phyloP scores from a whole-genome alignment of 345 rosid species.

The Atalantia buxifolia region DNA sequence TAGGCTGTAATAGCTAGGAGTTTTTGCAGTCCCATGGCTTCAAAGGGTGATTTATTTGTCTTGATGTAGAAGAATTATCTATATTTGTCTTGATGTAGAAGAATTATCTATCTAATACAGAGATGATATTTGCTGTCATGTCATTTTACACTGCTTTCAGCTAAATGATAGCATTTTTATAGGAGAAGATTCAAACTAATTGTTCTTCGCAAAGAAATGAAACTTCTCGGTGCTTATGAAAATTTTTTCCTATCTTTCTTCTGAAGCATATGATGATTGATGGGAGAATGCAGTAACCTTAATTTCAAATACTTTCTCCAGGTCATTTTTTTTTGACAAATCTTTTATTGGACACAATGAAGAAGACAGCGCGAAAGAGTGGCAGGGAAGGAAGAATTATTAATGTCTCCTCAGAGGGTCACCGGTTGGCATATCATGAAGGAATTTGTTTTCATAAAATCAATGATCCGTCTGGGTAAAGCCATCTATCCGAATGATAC shows the following conservation, averaged over 20 bases:
- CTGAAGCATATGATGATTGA: neutral
- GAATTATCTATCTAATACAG: neutral
- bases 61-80: neutral
- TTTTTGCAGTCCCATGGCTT: neutral
- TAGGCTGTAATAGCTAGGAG: neutral
- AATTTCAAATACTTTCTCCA: constrained; percentile 20
- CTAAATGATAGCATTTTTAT: neutral
- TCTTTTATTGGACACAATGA: constrained; percentile 70
- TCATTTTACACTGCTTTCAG: neutral
- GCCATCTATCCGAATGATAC: neutral
- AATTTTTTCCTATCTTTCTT: neutral
- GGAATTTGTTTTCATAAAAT: constrained; percentile 64
- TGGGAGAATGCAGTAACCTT: neutral
- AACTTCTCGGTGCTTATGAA: neutral
- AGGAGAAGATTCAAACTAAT: neutral
- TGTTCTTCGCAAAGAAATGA: neutral
- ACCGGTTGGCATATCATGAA: constrained; percentile 22
- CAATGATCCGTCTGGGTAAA: constrained; percentile 61
- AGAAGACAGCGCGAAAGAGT: constrained; percentile 55
- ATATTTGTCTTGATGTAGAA: neutral
- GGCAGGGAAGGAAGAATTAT: constrained; percentile 68
- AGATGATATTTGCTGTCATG: neutral
- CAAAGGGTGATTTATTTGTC: neutral
- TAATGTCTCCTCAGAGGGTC: constrained; percentile 64
- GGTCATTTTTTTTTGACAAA: constrained; percentile 78